Base-by-base conservation (phyloP, 345 rosid genomes). In the Firmiana major region DNA sequence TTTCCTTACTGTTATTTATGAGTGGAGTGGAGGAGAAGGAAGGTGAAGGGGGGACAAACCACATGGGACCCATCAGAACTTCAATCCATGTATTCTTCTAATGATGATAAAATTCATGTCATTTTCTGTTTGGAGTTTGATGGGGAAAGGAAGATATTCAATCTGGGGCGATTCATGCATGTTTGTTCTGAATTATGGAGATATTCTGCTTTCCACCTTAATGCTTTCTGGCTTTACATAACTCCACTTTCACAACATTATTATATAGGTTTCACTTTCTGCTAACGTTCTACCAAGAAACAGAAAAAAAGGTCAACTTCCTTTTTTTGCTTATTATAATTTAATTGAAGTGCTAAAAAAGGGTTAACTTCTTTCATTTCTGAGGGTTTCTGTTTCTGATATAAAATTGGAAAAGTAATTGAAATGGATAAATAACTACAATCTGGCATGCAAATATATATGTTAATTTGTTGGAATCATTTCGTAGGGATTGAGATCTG, bases 401-500 rank as follows among this genome's bases (percentile, higher is more conserved):
- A 12, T 12, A 59, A 59, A 55, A 8, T 55, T n/a, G 64, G 36
- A 58, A 60, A 60, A 24, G 38, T 26, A 26, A 22, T 60, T 2
- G 5, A 36, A 36, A 36, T 36, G 6, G 4, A 36, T 36, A 43
- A 49, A 49, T 13, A 48, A 48, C 5, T 48, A 13, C 53, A 7
- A 13, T 3, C n/a, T 58, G 31, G 26, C 5, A 22, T 9, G 10
- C 0, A 10, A 63, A 63, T 15, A 63, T 31, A 7, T 34, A 13
- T 6, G n/a, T 7, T 17, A 10, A 34, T 64, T 22, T 67, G 28
- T 34, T 53, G 75, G 34, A 71, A 40, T 45, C 2, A 51, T 63
- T 68, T 58, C 53, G 10, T 81, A 92, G 97, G 89, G 10, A 77
- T 89, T 71, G 97, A 92, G 75, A 67, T 85, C 58, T 85, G 87